Percentiles rank a stretch among this genome's conserved stretches.
Conservation (phyloP, 1,284 basidiomycete species). For the Cryptococcus deneoformans region DNA sequence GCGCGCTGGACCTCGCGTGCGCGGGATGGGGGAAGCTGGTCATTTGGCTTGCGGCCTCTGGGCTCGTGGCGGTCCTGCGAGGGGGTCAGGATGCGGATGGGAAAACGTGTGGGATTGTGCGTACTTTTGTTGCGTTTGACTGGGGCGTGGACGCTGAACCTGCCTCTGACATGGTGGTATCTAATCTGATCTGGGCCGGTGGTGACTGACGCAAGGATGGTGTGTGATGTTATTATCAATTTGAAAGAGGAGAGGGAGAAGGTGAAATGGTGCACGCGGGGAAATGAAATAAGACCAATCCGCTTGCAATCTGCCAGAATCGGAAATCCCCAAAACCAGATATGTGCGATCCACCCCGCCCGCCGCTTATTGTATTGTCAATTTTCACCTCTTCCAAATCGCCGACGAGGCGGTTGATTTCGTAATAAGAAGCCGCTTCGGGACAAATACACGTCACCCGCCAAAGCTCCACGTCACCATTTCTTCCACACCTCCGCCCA, state of each 20-base stretch:
- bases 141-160: constrained; percentile 7
- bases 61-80: constrained; percentile 46
- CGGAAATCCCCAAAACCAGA: not conserved
- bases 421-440: no score
- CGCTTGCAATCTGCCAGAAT: not conserved
- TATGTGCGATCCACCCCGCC: not conserved
- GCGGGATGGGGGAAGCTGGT: constrained; percentile 85
- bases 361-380: not conserved
- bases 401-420: no score
- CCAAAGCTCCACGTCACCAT: no score
- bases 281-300: not conserved
- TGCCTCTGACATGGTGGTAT: constrained; percentile 6
- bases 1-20: constrained; percentile 89
- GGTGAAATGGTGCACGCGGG: not conserved
- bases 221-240: constrained; percentile 1
- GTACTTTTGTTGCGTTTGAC: not conserved
- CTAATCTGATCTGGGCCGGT: constrained; percentile 1
- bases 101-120: not conserved
- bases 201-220: not conserved
- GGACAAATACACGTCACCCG: no score
- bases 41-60: constrained; percentile 85
- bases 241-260: not conserved
- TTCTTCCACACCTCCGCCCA: no score
- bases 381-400: no score
- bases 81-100: not conserved